Percentiles rank a stretch among this genome's conserved stretches.
These are phyloP conservation scores for Penicillium digitatum DNA, from an alignment of 2,329 filamentous ascomycete species.

Conservation along the genomic window DNA sequence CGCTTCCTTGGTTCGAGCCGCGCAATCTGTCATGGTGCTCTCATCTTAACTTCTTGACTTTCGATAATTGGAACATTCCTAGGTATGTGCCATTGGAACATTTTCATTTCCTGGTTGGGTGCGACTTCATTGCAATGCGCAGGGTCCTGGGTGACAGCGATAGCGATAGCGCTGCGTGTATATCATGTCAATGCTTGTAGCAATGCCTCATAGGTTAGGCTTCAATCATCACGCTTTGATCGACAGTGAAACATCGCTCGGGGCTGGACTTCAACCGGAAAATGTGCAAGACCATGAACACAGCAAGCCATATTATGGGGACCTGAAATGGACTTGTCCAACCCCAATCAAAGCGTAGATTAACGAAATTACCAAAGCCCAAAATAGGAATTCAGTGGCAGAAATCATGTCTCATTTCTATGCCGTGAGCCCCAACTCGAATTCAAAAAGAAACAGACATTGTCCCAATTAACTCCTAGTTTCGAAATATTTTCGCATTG, in stretches of 20 bases:
- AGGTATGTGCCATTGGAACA: background rate
- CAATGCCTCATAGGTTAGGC: background rate
- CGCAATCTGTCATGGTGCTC: constrained; percentile 9
- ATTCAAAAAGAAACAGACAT: constrained; percentile 49
- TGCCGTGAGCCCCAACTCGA: constrained; percentile 7
- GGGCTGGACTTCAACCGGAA: background rate
- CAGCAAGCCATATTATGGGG: background rate
- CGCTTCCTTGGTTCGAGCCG: constrained; percentile 8
- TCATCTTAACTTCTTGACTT: background rate
- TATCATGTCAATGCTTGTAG: background rate
- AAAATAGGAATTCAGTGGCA: background rate
- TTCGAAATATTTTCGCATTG: constrained; percentile 10
- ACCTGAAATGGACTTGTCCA: no score
- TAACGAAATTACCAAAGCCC: background rate
- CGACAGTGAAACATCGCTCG: background rate
- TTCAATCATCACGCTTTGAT: background rate
- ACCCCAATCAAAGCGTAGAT: background rate
- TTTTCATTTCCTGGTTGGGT: background rate
- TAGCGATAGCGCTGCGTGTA: background rate
- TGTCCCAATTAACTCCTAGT: constrained; percentile 52
- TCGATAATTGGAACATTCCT: background rate
- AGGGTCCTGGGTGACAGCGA: no score
- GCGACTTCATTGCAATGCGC: background rate
- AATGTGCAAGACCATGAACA: background rate
- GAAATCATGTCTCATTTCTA: constrained; percentile 17